Conservation (phyloP, 768 basidiomycete species). For the Mycena epipterygia region DNA sequence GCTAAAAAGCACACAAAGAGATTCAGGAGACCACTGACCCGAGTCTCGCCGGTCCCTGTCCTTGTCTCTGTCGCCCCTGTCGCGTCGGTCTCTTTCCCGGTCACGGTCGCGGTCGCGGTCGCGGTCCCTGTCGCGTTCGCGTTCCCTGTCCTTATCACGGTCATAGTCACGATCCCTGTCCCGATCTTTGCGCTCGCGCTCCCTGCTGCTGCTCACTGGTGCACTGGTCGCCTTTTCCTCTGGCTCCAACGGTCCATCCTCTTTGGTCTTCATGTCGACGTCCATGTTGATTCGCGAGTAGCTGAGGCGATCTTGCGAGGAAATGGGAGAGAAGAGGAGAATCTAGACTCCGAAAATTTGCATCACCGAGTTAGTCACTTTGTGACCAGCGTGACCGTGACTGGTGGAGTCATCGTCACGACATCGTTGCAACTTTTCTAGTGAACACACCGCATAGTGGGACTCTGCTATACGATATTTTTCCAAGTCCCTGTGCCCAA, state of each 20-base stretch:
- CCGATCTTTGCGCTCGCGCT: conserved; percentile 60
- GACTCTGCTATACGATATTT: too few species aligned
- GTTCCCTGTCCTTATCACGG: conserved; percentile 60
- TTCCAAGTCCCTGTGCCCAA: too few species aligned
- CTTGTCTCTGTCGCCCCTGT: conserved; percentile 60
- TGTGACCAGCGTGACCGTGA: too few species aligned
- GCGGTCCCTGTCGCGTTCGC: conserved; percentile 55
- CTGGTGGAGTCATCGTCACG: too few species aligned
- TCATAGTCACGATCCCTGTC: conserved; percentile 52
- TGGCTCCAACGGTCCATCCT: conserved; percentile 56
- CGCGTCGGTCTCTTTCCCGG: conserved; percentile 59
- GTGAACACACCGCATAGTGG: too few species aligned
- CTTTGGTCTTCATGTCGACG: conserved; percentile 86
- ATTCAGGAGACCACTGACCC: conserved; percentile 48
- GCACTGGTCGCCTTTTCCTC: conserved; percentile 70
- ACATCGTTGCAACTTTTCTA: too few species aligned
- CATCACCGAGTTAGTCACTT: neutral
- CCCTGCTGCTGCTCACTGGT: conserved; percentile 56
- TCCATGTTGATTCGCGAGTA: conserved; percentile 63
- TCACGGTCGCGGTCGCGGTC: conserved; percentile 57
- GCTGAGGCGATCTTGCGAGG: neutral
- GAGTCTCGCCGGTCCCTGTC: conserved; percentile 70
- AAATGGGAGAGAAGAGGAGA: neutral
- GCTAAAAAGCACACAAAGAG: conserved; percentile 3
- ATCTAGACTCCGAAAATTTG: neutral